These are phyloP conservation scores for Xanthoparmelia taractica DNA, from an alignment of 495 filamentous ascomycete species.

Conservation along the genomic window DNA sequence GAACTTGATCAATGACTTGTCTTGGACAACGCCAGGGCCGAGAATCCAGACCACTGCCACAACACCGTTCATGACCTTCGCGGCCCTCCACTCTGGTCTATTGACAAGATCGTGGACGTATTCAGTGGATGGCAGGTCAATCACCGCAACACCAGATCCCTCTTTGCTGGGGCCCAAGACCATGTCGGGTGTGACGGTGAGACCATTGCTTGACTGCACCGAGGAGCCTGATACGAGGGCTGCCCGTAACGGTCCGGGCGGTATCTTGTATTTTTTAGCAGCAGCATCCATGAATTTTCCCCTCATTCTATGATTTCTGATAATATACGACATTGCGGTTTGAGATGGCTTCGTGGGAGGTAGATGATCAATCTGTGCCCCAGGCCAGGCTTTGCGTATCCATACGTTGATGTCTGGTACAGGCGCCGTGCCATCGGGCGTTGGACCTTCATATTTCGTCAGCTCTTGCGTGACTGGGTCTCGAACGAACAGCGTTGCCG, in stretches of 20 bases:
- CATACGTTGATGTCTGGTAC: constrained; percentile 64
- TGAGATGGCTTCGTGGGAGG: constrained; percentile 56
- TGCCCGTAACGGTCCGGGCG: constrained; percentile 45
- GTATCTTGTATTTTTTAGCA: constrained; percentile 55
- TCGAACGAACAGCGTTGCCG: constrained; percentile 62
- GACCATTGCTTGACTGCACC: constrained; percentile 49
- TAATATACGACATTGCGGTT: constrained; percentile 75
- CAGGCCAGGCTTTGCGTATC: constrained; percentile 78
- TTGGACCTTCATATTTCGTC: constrained; percentile 57
- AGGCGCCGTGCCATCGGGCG: constrained; percentile 41
- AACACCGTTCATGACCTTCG: constrained; percentile 57
- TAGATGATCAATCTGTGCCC: constrained; percentile 51
- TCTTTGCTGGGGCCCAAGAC: constrained; percentile 49
- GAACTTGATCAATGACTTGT: constrained; percentile 58
- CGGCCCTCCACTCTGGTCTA: constrained; percentile 65
- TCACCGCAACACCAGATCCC: constrained; percentile 64
- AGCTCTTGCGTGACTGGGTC: constrained; percentile 56
- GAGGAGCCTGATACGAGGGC: constrained; percentile 44
- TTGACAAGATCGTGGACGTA: constrained; percentile 61
- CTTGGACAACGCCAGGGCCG: constrained; percentile 53
- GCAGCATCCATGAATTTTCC: constrained; percentile 68
- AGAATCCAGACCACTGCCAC: constrained; percentile 74
- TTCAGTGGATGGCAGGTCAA: constrained; percentile 62
- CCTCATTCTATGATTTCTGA: constrained; percentile 62
- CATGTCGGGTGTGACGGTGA: constrained; percentile 56